Percentiles rank a stretch among this genome's conserved stretches.
These are phyloP conservation scores for Termitomyces sp. DNA, from an alignment of 768 basidiomycete species.

Conservation along the genomic window DNA sequence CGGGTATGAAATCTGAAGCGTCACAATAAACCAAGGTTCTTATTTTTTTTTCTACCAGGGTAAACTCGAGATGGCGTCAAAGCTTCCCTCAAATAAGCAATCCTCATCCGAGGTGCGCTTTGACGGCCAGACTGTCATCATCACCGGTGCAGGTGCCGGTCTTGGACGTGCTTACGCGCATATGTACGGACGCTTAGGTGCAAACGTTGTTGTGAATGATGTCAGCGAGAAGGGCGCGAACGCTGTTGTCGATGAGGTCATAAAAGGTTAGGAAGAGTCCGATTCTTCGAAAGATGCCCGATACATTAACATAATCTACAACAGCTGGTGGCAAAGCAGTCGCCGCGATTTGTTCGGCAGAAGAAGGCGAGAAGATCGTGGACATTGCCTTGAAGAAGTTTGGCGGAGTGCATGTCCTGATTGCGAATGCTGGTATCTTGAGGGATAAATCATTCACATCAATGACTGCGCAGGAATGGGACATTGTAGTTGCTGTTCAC, in stretches of 20 bases:
- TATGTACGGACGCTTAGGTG: constrained; percentile 90
- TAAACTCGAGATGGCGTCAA: constrained; percentile 59
- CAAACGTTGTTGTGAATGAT: constrained; percentile 95
- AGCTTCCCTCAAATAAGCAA: constrained; percentile 63
- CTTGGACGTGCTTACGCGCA: constrained; percentile 89
- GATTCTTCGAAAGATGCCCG: neutral
- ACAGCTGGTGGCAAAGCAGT: constrained; percentile 86
- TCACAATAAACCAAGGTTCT: neutral
- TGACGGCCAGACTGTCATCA: constrained; percentile 85
- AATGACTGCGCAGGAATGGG: constrained; percentile 93
- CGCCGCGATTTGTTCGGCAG: constrained; percentile 79
- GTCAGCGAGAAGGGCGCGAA: constrained; percentile 82
- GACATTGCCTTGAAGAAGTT: constrained; percentile 83
- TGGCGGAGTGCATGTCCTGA: constrained; percentile 79
- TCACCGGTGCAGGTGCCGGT: constrained; percentile 94
- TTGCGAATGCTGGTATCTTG: constrained; percentile 92
- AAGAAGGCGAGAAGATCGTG: constrained; percentile 88
- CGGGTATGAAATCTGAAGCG: constrained; percentile 28
- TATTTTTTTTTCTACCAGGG: constrained; percentile 24
- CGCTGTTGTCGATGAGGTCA: constrained; percentile 82
- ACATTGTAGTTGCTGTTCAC: constrained; percentile 83
- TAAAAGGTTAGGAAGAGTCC: constrained; percentile 45
- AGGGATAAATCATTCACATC: constrained; percentile 89
- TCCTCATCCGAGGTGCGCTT: constrained; percentile 68
- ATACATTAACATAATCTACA: neutral